phyloP scores from a whole-genome alignment of 495 filamentous ascomycete genomes.

The Hypoxylon intermedium region DNA sequence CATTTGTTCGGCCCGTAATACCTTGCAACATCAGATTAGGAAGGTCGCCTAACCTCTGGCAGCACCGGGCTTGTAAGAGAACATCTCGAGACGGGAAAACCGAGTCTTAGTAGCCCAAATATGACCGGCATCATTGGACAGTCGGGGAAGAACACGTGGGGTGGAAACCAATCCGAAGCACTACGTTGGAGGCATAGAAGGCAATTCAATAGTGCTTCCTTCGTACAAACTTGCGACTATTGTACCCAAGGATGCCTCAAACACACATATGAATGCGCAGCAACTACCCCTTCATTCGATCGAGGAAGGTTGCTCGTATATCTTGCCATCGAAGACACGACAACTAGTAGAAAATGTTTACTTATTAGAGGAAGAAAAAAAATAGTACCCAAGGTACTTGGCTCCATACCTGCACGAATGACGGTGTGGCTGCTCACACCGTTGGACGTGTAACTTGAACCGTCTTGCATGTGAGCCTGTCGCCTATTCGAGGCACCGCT shows the following conservation, averaged over 20 bases:
- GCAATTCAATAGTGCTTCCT: constrained; percentile 24
- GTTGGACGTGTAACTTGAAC: constrained; percentile 18
- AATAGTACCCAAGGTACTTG: constrained; percentile 1
- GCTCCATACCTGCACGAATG: constrained; percentile 10
- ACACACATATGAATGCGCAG: constrained; percentile 2
- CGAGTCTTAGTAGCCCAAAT: constrained; percentile 24
- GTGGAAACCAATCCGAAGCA: constrained; percentile 4
- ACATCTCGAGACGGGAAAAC: constrained; percentile 10
- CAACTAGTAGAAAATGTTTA: constrained; percentile 10
- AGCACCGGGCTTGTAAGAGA: constrained; percentile 2
- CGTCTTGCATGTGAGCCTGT: constrained; percentile 4
- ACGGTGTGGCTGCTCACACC: constrained; percentile 8
- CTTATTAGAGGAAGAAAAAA: background rate
- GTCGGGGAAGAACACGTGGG: constrained; percentile 34
- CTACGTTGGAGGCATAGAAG: constrained; percentile 2
- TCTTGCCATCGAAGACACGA: constrained; percentile 12
- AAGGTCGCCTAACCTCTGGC: constrained; percentile 23
- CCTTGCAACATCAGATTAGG: constrained; percentile 23
- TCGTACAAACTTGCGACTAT: constrained; percentile 15
- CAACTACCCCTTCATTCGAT: constrained; percentile 13
- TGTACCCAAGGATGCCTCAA: constrained; percentile 5
- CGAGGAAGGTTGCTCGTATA: constrained; percentile 1
- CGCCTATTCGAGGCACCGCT: constrained; percentile 4
- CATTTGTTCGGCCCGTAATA: constrained; percentile 20
- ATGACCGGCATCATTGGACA: constrained; percentile 16